Conservation (phyloP, 2,329 filamentous ascomycete genomes). For the Verticillium tricorpus region DNA sequence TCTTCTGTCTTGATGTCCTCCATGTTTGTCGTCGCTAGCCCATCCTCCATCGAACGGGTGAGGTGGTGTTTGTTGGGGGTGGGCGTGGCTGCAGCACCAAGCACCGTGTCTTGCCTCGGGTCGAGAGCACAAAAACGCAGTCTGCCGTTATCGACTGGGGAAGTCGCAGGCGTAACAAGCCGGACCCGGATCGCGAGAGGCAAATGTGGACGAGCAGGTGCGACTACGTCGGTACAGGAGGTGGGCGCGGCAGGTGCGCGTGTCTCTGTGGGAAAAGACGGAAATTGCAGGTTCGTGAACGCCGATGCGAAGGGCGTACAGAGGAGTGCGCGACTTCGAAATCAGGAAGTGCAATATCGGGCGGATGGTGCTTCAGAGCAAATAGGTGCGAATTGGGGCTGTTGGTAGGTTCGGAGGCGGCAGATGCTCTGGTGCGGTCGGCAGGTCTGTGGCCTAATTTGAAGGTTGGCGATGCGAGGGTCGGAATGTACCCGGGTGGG, state of each 20-base stretch:
- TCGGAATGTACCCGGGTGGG: background rate
- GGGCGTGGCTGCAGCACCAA: slow-evolving; percentile 1
- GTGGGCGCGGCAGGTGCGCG: too few relatives aligned
- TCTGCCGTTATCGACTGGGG: background rate
- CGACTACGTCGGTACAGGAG: too few relatives aligned
- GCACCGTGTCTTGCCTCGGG: background rate
- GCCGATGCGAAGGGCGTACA: too few relatives aligned
- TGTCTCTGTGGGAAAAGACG: too few relatives aligned
- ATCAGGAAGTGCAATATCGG: background rate
- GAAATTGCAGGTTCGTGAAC: too few relatives aligned
- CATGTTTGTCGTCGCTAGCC: slow-evolving; percentile 34
- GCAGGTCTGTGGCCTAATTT: background rate
- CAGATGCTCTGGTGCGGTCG: background rate
- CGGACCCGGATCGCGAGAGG: background rate
- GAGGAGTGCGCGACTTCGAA: too few relatives aligned
- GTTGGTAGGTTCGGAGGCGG: background rate
- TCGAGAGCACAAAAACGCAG: background rate
- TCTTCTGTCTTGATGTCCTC: slow-evolving; percentile 41
- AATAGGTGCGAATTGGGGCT: background rate
- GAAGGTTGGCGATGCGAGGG: background rate
- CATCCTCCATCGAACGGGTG: slow-evolving; percentile 32
- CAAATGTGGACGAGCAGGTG: background rate
- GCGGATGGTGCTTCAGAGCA: background rate
- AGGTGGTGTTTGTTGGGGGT: slow-evolving; percentile 7
- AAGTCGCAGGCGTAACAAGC: background rate